Percentiles rank a stretch among this genome's conserved stretches.
These are phyloP conservation scores for Leishmania guyanensis DNA, from an alignment of 208 protist species.

Conservation along the genomic window DNA sequence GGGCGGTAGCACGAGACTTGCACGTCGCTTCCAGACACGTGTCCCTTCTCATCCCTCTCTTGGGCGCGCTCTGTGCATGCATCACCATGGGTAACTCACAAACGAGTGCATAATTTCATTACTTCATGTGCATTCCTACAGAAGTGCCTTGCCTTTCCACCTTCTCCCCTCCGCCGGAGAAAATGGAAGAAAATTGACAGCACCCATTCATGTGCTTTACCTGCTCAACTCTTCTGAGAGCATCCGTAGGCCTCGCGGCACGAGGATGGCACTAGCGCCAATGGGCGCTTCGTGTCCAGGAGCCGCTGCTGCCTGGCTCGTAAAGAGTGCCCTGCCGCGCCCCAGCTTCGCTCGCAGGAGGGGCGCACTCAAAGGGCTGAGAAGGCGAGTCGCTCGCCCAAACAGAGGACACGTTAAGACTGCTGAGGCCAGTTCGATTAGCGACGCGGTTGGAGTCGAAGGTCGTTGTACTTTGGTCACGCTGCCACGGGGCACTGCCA, in stretches of 20 bases:
- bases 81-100: background rate
- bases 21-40: background rate
- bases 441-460: background rate
- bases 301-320: background rate
- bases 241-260: background rate
- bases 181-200: background rate
- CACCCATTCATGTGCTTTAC: background rate
- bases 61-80: background rate
- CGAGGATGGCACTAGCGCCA: background rate
- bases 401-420: background rate
- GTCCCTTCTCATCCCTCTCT: background rate
- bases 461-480: background rate
- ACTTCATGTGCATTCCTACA: background rate
- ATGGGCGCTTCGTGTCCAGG: background rate
- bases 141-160: background rate
- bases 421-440: background rate
- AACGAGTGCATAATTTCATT: no score
- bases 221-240: background rate
- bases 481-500: background rate
- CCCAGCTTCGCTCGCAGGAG: background rate
- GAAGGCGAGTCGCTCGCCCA: background rate
- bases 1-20: background rate
- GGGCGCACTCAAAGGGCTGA: background rate
- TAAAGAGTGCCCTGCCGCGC: background rate
- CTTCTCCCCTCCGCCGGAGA: background rate